Evolutionary conservation across 208 protist genomes (phyloP), one percentile per base, ranked within the genome.

Genomic region (Vickermania spadyakhi): DNA sequence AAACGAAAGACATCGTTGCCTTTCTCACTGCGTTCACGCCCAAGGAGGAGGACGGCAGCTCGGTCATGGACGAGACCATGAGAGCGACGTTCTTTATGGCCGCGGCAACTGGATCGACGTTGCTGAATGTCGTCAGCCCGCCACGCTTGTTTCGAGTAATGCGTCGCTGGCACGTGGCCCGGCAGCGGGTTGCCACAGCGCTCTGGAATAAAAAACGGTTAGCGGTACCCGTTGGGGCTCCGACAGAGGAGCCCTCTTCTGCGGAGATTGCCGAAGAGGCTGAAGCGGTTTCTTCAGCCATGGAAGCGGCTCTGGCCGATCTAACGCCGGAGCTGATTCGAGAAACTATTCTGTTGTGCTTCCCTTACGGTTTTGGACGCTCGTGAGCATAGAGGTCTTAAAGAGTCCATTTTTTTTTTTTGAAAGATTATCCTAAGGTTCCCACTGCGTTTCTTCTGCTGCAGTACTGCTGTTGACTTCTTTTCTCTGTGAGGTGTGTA

Each of bases 311-410:
- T n/a, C 60, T 77, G 30, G 36, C 64, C 49, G 61, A 60, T 31
- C 65, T 93, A 28, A 74, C 70, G 45, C 59, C 68, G 13, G 31
- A 41, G 5, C 57, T 93, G 1, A 77, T 94, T 36, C 78, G 82
- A 45, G 87, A 94, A 59, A 94, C 87, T 18, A 88, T 91, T 51
- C 66, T 82, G 28, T 60, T 88, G 52, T 89, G 87, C 68, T 94
- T 86, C 64, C 80, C 68, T 3, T 94, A 94, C 58, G 75, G 73
- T 2, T 64, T 36, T 31, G n/a, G 28, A 25, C 13, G 52, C 0
- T 30, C 45, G 14, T 70, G 2, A 49, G 14, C 21, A 31, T 7
- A 3, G 45, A 50, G 23, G 41, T 67, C 21, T 55, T 60, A 53
- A 29, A n/a, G 42, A 61, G 60, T 45, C 21, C 63, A 60, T 64